Base-by-base conservation (phyloP, 2,329 filamentous ascomycete species). In the Boeremia lycopersici region DNA sequence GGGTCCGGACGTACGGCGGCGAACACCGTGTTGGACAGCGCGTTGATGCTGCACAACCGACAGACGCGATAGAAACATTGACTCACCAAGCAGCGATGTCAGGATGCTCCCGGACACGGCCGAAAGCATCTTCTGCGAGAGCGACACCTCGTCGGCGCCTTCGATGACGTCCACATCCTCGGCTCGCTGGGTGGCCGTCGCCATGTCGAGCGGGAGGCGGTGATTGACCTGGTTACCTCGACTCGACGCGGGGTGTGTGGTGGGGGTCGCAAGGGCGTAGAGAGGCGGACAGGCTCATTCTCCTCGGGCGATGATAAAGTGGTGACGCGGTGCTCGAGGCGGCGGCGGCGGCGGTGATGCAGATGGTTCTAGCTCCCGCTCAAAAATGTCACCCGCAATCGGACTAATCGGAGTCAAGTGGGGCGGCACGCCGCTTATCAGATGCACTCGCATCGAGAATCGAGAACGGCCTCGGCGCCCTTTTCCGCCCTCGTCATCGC, bases 101-200 rank as follows among this genome's bases (percentile, higher is more conserved):
- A 98, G 75, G 53, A 99, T 78, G 76, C 93, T 98, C 56, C 95
- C 95, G 49, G 89, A 89, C 62, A 93, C 90, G 44, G 95, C 95
- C 52, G 93, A 96, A 49, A 96, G 75, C 95, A 99, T 99, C 80
- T 93, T 95, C 79, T 98, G 93, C 11, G 83, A 77, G 19, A 92
- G 84, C 5, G 93, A 92, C 61, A 96, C 91, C 58, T 93, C 87
- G 25, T 82, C 76, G 25, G 82, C 75, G 33, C 79, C 77, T 19
- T 56, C 43, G 31, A 54, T 57, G 43, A 78, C 75, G 48, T 75
- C 75, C 45, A 73, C 78, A 34, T 80, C 77, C 50, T 77, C 76
- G 52, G 74, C 74, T 59, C 61, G 53, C 49, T 64, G 64, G 10
- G 67, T 66, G 55, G 63, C 65, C 46, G 66, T 59, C 25, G 72